Conservation (phyloP, 495 filamentous ascomycete species). For the Apodospora peruviana region DNA sequence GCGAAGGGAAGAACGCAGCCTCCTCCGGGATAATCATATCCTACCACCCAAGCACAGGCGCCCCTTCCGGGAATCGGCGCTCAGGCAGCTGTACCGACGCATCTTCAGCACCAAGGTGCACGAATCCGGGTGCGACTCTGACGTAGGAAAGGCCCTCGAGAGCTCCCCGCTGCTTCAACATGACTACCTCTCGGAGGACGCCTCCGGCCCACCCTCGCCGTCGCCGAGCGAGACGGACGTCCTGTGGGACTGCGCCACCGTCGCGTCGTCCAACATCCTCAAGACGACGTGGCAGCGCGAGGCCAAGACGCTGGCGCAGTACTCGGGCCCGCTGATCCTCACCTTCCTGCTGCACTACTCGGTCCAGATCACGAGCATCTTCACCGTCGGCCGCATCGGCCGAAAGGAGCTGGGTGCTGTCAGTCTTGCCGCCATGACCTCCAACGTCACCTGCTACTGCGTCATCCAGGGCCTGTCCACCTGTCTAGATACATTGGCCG, state of each 20-base stretch:
- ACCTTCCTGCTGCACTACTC: slow-evolving; percentile 71
- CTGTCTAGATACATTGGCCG: slow-evolving; percentile 65
- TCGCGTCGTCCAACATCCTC: slow-evolving; percentile 61
- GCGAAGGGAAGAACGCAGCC: slow-evolving; percentile 65
- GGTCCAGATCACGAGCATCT: slow-evolving; percentile 62
- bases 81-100: slow-evolving; percentile 28
- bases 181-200: background rate
- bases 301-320: slow-evolving; percentile 55
- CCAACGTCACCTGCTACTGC: slow-evolving; percentile 66
- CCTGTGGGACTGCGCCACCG: slow-evolving; percentile 73
- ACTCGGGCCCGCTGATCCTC: slow-evolving; percentile 55
- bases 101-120: slow-evolving; percentile 42
- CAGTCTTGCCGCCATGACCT: slow-evolving; percentile 64
- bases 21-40: slow-evolving; percentile 73
- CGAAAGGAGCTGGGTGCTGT: slow-evolving; percentile 60
- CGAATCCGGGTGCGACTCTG: slow-evolving; percentile 59
- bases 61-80: slow-evolving; percentile 8
- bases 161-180: slow-evolving; percentile 29
- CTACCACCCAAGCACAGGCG: slow-evolving; percentile 57
- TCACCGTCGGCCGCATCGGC: slow-evolving; percentile 61
- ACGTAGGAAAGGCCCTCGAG: slow-evolving; percentile 31
- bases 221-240: slow-evolving; percentile 27
- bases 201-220: slow-evolving; percentile 10
- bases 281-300: slow-evolving; percentile 83
- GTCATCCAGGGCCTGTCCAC: slow-evolving; percentile 67